Conservation (phyloP, 140 eudicot species). For the Erigeron philadelphicus region DNA sequence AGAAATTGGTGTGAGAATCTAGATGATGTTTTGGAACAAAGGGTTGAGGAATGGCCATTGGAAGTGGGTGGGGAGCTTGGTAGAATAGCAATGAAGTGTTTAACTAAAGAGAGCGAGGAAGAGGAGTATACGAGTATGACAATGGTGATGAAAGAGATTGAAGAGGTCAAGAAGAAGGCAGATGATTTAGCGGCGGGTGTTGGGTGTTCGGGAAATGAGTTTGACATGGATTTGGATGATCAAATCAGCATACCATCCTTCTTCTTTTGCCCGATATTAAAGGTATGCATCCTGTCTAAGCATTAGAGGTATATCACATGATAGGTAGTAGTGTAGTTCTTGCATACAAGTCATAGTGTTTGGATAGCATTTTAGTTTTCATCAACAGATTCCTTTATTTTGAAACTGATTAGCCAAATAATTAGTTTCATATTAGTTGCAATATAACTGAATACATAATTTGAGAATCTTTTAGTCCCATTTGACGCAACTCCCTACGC, state of each 20-base stretch:
- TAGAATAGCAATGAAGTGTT: constrained; percentile 46
- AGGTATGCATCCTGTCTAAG: constrained; percentile 32
- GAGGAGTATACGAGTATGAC: constrained; percentile 24
- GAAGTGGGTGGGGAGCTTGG: constrained; percentile 59
- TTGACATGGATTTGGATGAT: constrained; percentile 27
- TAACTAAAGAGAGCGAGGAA: constrained; percentile 18
- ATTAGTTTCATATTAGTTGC: no score
- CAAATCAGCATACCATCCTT: constrained; percentile 36
- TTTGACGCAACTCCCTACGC: no score
- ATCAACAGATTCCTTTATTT: not conserved
- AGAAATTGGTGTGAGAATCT: constrained; percentile 46
- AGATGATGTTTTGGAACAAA: constrained; percentile 36
- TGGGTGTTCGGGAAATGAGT: constrained; percentile 26
- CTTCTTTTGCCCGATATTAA: constrained; percentile 64
- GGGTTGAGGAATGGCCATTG: constrained; percentile 61
- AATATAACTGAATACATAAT: no score
- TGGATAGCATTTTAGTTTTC: not conserved
- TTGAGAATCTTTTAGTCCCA: no score
- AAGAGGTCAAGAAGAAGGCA: constrained; percentile 43
- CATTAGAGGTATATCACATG: not conserved
- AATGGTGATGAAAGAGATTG: constrained; percentile 46
- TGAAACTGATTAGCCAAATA: no score
- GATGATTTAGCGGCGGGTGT: constrained; percentile 34
- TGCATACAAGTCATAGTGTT: not conserved
- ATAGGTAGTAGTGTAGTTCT: not conserved